These are phyloP conservation scores for Angomonas ambiguus DNA, from an alignment of 208 protist species.

Conservation along the genomic window DNA sequence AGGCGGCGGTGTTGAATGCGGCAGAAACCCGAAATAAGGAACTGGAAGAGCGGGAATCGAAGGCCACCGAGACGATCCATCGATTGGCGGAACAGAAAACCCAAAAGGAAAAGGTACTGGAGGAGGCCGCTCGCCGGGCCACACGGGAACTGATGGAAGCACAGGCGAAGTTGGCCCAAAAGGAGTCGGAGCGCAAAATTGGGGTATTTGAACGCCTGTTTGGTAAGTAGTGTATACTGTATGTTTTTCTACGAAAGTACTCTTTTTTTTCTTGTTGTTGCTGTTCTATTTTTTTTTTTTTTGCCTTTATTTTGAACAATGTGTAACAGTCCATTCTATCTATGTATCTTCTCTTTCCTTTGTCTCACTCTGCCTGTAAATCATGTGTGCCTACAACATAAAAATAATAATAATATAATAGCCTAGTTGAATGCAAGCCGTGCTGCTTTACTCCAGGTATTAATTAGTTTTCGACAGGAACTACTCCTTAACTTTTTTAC, in stretches of 20 bases:
- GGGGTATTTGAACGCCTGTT: constrained; percentile 40
- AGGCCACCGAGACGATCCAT: constrained; percentile 29
- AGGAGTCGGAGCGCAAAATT: constrained; percentile 27
- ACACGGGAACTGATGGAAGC: constrained; percentile 62
- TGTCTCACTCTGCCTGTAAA: not conserved
- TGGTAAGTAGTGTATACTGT: not conserved
- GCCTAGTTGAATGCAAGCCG: not conserved
- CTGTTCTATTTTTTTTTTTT: constrained; percentile 11
- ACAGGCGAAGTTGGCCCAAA: constrained; percentile 41
- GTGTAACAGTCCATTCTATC: not conserved
- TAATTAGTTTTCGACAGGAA: no score
- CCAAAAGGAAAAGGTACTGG: constrained; percentile 50
- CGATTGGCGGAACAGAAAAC: constrained; percentile 41
- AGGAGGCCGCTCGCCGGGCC: constrained; percentile 53
- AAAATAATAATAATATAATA: no score
- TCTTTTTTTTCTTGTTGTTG: constrained; percentile 13
- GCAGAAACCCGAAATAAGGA: constrained; percentile 43
- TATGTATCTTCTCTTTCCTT: not conserved
- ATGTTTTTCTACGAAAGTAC: not conserved
- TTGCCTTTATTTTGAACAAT: not conserved
- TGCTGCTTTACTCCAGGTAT: not conserved
- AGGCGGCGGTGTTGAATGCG: constrained; percentile 39
- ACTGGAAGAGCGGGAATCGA: constrained; percentile 47
- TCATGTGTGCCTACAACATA: not conserved
- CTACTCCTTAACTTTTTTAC: not conserved